Conservation (phyloP, 495 filamentous ascomycete species). For the Glutinoglossum americanum region DNA sequence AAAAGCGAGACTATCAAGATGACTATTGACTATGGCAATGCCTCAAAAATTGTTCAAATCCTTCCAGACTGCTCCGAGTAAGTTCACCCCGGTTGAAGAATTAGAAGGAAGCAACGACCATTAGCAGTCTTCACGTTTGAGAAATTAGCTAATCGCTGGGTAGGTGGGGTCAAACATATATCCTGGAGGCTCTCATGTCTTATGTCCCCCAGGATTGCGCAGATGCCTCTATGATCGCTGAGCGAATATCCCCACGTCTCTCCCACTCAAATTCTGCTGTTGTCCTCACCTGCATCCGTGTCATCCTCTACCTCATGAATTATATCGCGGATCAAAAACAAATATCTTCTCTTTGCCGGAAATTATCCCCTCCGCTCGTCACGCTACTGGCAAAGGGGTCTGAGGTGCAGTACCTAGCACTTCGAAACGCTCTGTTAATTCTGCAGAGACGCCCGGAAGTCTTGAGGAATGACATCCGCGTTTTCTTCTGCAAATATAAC, state of each 20-base stretch:
- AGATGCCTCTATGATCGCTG: conserved; percentile 76
- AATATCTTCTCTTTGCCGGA: conserved; percentile 69
- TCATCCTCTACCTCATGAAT: conserved; percentile 96
- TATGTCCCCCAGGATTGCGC: conserved; percentile 83
- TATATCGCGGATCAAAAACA: conserved; percentile 92
- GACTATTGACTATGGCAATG: conserved; percentile 91
- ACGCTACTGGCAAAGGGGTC: conserved; percentile 90
- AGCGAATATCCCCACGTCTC: conserved; percentile 79
- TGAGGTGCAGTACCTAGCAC: conserved; percentile 89
- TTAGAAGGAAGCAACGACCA: neutral
- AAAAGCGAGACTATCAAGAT: conserved; percentile 91
- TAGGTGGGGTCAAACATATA: conserved; percentile 98
- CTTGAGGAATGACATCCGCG: conserved; percentile 84
- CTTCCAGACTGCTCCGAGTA: conserved; percentile 93
- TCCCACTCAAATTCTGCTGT: conserved; percentile 95
- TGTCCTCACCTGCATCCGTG: conserved; percentile 84
- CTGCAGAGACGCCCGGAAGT: conserved; percentile 87
- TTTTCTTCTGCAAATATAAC: conserved; percentile 99
- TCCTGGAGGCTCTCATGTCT: conserved; percentile 92
- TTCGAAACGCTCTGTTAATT: conserved; percentile 86
- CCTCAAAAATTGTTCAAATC: conserved; percentile 94
- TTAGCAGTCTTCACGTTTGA: neutral
- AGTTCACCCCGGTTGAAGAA: conserved; percentile 13
- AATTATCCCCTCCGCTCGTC: conserved; percentile 85
- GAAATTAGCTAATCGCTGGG: conserved; percentile 13